These are phyloP conservation scores for Eucalyptus lansdowneana DNA, from an alignment of 345 rosid genomes.

Conservation along the genomic window DNA sequence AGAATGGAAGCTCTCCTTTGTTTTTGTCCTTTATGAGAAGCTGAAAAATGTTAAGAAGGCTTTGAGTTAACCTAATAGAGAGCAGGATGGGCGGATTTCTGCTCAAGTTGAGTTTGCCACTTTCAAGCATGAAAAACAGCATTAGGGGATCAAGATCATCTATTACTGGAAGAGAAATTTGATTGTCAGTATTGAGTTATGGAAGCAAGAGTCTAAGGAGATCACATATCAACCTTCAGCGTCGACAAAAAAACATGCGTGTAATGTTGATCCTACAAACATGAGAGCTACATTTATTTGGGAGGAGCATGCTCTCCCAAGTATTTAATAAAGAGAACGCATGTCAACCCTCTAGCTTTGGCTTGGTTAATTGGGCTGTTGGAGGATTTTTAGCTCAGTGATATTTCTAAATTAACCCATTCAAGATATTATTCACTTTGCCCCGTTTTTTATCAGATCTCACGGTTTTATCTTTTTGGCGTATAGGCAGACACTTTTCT, in stretches of 20 bases:
- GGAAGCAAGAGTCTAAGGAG: background rate
- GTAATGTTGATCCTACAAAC: background rate
- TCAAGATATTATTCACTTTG: too few relatives aligned
- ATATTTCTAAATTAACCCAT: too few relatives aligned
- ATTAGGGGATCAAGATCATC: background rate
- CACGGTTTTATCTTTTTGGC: too few relatives aligned
- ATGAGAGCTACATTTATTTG: background rate
- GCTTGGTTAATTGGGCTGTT: background rate
- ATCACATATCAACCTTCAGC: background rate
- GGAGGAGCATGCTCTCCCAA: background rate
- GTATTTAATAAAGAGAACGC: background rate
- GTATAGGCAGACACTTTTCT: too few relatives aligned
- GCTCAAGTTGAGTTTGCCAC: background rate
- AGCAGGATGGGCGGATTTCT: background rate
- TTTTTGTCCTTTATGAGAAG: background rate
- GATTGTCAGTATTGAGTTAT: background rate
- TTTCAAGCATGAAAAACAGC: background rate
- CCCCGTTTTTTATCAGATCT: rapidly evolving
- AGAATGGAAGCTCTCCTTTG: background rate
- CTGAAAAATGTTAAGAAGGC: background rate
- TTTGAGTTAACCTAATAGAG: background rate
- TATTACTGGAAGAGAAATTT: background rate
- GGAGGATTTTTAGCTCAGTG: too few relatives aligned
- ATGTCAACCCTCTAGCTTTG: background rate
- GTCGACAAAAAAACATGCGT: background rate